Conservation (phyloP, 192 early-diverging fungal genomes). For the Pilaira anomala region DNA sequence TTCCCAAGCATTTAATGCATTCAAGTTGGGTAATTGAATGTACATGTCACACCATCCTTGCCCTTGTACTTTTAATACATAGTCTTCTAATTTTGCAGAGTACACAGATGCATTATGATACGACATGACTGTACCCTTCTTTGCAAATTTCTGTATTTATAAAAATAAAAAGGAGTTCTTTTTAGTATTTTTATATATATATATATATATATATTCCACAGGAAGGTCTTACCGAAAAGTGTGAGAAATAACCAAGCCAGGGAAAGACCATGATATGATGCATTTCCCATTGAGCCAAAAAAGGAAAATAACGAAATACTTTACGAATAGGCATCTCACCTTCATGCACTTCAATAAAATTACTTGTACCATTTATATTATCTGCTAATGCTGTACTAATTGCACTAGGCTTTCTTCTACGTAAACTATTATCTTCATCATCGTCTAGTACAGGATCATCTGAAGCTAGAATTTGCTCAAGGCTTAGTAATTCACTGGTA, state of each 20-base stretch:
- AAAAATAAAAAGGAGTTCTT: background rate
- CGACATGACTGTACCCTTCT: conserved; percentile 22
- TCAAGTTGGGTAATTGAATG: conserved; percentile 29
- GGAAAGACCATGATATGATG: conserved; percentile 45
- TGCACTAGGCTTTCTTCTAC: conserved; percentile 13
- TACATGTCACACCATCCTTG: conserved; percentile 29
- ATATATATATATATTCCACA: background rate
- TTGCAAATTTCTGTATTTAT: conserved; percentile 25
- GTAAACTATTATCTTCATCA: background rate
- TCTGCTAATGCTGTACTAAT: conserved; percentile 19
- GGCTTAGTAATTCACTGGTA: conserved; percentile 25
- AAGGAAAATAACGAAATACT: conserved; percentile 44
- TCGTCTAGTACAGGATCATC: conserved; percentile 15
- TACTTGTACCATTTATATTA: conserved; percentile 12
- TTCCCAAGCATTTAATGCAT: conserved; percentile 26
- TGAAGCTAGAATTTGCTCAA: conserved; percentile 25
- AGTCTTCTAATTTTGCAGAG: conserved; percentile 21
- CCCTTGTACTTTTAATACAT: conserved; percentile 32
- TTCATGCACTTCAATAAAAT: conserved; percentile 39
- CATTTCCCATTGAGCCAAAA: conserved; percentile 49
- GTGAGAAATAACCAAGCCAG: conserved; percentile 40
- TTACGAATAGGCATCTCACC: conserved; percentile 45
- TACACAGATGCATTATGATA: conserved; percentile 29
- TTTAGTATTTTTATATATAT: background rate
- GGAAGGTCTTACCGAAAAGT: conserved; percentile 43